A percentile compares a stretch with the other conserved stretches of the same genome.
Evolutionary conservation across 2,329 filamentous ascomycete species (phyloP).

Genomic region (Clonostachys sp.): DNA sequence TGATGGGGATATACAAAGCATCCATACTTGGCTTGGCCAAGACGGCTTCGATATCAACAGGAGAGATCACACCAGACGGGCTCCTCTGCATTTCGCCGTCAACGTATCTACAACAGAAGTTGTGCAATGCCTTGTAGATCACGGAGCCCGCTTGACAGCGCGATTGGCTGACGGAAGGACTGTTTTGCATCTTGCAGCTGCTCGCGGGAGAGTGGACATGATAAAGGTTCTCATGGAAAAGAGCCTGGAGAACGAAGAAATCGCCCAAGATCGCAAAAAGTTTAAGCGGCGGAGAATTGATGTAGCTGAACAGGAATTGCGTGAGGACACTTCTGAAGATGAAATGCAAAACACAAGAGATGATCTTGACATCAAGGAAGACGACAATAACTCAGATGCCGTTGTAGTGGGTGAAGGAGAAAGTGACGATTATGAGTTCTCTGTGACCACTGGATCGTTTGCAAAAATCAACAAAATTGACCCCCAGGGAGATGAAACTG

Average conservation of each 20-base stretch:
- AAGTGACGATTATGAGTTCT: slow-evolving; percentile 43
- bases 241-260: slow-evolving; percentile 69
- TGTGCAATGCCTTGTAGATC: slow-evolving; percentile 66
- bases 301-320: background rate
- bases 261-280: slow-evolving; percentile 55
- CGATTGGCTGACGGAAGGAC: slow-evolving; percentile 76
- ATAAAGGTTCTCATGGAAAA: slow-evolving; percentile 68
- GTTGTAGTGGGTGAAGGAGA: slow-evolving; percentile 39
- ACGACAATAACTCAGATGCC: slow-evolving; percentile 34
- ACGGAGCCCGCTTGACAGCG: slow-evolving; percentile 67
- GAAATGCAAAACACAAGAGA: background rate
- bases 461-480: slow-evolving; percentile 55
- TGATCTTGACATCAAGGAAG: slow-evolving; percentile 16
- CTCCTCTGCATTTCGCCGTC: slow-evolving; percentile 73
- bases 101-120: slow-evolving; percentile 65
- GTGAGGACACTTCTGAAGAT: slow-evolving; percentile 4
- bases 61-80: slow-evolving; percentile 74
- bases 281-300: slow-evolving; percentile 23
- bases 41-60: slow-evolving; percentile 67
- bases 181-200: slow-evolving; percentile 78
- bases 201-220: slow-evolving; percentile 65
- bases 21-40: slow-evolving; percentile 64
- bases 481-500: slow-evolving; percentile 24
- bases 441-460: slow-evolving; percentile 64
- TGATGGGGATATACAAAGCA: slow-evolving; percentile 64